Conservation (phyloP, 805 yeast genomes). For the Ogataea siamensis region DNA sequence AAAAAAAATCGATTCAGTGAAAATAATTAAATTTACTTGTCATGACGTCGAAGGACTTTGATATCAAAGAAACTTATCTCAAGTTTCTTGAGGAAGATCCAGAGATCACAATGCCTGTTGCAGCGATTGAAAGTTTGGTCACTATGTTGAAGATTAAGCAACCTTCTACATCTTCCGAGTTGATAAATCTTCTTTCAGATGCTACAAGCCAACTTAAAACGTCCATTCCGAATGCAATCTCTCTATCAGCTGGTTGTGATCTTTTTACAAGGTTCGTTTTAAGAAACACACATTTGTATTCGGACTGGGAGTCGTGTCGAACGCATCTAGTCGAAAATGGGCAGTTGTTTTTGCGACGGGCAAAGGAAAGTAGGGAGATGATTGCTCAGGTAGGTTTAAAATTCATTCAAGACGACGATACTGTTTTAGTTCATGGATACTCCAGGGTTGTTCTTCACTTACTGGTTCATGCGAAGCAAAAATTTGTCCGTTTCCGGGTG, state of each 20-base stretch:
- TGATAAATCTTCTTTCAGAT: conserved; percentile 74
- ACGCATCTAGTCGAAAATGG: conserved; percentile 91
- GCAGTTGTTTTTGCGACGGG: conserved; percentile 83
- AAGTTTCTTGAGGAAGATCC: conserved; percentile 81
- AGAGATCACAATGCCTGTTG: conserved; percentile 99
- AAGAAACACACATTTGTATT: conserved; percentile 79
- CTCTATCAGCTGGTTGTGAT: conserved; percentile 96
- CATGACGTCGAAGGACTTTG: conserved; percentile 43
- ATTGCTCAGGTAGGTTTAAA: conserved; percentile 87
- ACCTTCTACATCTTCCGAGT: conserved; percentile 91
- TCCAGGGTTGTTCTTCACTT: conserved; percentile 87
- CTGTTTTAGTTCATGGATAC: conserved; percentile 82
- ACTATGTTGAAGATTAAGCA: conserved; percentile 77
- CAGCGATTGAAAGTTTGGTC: conserved; percentile 93
- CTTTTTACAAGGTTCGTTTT: conserved; percentile 90
- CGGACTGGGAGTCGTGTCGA: conserved; percentile 94
- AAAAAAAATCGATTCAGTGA: conserved; percentile 3
- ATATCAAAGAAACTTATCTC: conserved; percentile 78
- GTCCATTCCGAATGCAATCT: conserved; percentile 85
- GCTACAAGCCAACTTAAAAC: conserved; percentile 74
- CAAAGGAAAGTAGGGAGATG: conserved; percentile 82
- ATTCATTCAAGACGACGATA: conserved; percentile 91
- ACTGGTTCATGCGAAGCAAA: conserved; percentile 71
- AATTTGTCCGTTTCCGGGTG: conserved; percentile 80
- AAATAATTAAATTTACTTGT: conserved; percentile 1